These are phyloP conservation scores for Hypoxylon crocopeplum DNA, from an alignment of 495 filamentous ascomycete genomes.

Conservation along the genomic window DNA sequence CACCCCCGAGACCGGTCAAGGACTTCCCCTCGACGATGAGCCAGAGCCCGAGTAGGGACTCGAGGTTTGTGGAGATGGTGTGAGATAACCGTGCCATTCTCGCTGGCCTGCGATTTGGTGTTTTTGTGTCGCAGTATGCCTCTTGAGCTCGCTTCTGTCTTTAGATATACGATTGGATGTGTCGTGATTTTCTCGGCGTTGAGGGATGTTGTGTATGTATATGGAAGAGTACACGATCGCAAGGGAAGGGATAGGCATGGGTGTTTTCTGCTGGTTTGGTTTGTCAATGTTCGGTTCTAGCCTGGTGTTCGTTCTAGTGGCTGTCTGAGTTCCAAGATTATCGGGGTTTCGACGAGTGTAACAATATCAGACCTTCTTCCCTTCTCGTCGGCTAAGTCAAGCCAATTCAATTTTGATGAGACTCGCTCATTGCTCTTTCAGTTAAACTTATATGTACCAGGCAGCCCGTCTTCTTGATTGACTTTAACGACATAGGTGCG, in stretches of 20 bases:
- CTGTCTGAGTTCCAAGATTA: background rate
- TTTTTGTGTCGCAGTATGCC: too few species aligned
- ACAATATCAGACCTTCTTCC: slow-evolving; percentile 14
- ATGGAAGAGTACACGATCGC: slow-evolving; percentile 5
- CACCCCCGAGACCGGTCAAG: slow-evolving; percentile 27
- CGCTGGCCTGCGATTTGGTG: too few species aligned
- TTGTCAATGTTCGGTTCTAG: slow-evolving; percentile 1
- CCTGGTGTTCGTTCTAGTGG: slow-evolving; percentile 9
- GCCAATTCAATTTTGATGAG: background rate
- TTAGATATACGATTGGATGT: background rate
- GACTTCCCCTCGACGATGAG: slow-evolving; percentile 33
- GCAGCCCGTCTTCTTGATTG: too few species aligned
- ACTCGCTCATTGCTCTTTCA: too few species aligned
- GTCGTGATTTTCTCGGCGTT: background rate
- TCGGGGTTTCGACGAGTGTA: slow-evolving; percentile 14
- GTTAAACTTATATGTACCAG: too few species aligned
- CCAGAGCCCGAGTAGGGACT: slow-evolving; percentile 52
- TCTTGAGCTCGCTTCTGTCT: too few species aligned
- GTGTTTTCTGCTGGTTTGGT: slow-evolving; percentile 9
- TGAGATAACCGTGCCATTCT: too few species aligned
- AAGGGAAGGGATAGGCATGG: slow-evolving; percentile 6
- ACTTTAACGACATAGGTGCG: too few species aligned
- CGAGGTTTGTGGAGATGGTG: slow-evolving; percentile 48
- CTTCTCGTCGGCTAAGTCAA: slow-evolving; percentile 1
- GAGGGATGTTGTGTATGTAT: background rate